Conservation (phyloP, 345 rosid species). For the Citrus maxima region DNA sequence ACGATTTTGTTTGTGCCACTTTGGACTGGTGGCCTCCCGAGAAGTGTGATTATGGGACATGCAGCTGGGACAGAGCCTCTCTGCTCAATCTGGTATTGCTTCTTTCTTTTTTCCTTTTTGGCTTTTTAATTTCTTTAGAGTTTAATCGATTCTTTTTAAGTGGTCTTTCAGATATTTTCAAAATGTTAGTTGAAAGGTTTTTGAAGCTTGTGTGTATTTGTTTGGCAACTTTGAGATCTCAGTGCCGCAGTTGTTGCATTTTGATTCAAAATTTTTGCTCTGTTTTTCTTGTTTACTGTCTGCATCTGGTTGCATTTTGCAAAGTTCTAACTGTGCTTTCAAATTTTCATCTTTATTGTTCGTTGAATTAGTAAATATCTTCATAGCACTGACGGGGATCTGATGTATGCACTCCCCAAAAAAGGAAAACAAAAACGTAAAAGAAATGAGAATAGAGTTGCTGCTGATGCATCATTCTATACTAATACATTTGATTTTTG, state of each 20-base stretch:
- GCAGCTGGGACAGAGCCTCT: conserved; percentile 85
- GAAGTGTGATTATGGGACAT: conserved; percentile 93
- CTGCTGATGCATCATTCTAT: not conserved
- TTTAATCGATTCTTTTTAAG: too few species aligned
- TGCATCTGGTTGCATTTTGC: not conserved
- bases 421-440: not conserved
- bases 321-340: not conserved
- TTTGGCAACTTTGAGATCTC: not conserved
- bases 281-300: not conserved
- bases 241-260: not conserved
- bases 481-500: not conserved
- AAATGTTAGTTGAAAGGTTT: not conserved
- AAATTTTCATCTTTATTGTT: not conserved
- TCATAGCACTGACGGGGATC: not conserved
- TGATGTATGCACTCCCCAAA: not conserved
- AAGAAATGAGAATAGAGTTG: not conserved
- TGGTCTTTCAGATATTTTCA: not conserved
- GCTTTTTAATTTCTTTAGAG: not conserved
- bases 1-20: conserved; percentile 89
- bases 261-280: not conserved
- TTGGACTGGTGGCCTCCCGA: conserved; percentile 99
- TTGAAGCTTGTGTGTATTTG: not conserved
- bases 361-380: not conserved
- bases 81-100: conserved; percentile 76
- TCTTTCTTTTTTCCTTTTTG: not conserved